Conservation (phyloP, 2,329 filamentous ascomycete species). For the Aspergillus terreus region DNA sequence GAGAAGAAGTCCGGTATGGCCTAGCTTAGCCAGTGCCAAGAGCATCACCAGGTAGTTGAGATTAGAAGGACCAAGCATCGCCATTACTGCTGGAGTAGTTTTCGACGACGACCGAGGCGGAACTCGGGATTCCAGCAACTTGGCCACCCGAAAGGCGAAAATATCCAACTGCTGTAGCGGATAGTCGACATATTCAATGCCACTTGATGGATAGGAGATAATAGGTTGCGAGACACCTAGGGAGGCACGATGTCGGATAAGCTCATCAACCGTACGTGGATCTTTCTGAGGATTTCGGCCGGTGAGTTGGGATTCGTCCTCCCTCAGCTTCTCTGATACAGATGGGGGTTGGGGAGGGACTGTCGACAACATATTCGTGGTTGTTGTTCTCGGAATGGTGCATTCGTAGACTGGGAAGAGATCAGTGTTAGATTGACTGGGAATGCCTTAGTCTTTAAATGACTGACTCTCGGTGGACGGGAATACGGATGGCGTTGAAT, state of each 20-base stretch:
- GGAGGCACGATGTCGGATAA: constrained; percentile 37
- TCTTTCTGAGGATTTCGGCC: constrained; percentile 2
- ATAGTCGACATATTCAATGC: constrained; percentile 47
- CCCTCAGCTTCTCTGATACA: neutral
- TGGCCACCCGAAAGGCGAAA: constrained; percentile 28
- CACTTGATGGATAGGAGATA: constrained; percentile 44
- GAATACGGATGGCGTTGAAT: neutral
- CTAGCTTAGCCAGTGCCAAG: constrained; percentile 53
- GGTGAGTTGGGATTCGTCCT: neutral
- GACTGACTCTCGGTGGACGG: neutral
- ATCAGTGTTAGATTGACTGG: too few relatives aligned
- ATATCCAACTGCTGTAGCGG: constrained; percentile 45
- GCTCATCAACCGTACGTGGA: constrained; percentile 35
- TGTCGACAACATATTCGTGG: constrained; percentile 12
- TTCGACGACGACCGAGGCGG: constrained; percentile 22
- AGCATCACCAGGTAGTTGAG: constrained; percentile 54
- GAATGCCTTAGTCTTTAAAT: neutral
- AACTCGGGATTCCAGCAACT: constrained; percentile 19
- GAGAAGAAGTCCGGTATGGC: constrained; percentile 53
- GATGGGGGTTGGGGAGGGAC: constrained; percentile 5
- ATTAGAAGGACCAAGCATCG: constrained; percentile 51
- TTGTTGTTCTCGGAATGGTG: neutral
- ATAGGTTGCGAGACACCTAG: constrained; percentile 34
- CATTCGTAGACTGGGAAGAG: neutral
- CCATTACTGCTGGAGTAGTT: constrained; percentile 39